phyloP scores from a whole-genome alignment of 75 land plant species.

The Picea glauca region DNA sequence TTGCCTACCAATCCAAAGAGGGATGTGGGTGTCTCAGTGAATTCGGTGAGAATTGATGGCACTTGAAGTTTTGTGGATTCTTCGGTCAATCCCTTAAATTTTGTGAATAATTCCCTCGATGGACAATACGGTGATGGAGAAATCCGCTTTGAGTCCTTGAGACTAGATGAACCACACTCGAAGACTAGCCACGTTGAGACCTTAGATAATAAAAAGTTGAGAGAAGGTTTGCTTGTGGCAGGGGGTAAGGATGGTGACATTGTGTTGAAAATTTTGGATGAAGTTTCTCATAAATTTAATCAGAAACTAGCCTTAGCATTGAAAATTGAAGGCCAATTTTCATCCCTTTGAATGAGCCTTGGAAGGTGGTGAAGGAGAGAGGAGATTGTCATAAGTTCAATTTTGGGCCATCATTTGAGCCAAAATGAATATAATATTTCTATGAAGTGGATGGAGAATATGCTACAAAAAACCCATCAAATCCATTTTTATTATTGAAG shows the following conservation, averaged over 20 bases:
- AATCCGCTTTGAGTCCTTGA: not conserved
- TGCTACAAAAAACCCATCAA: slow-evolving; percentile 28
- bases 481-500: slow-evolving; percentile 69
- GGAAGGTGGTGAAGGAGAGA: slow-evolving; percentile 58
- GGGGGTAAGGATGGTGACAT: not conserved
- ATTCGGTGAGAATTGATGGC: not conserved
- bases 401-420: slow-evolving; percentile 57
- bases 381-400: slow-evolving; percentile 40
- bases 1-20: not conserved
- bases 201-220: not conserved
- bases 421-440: slow-evolving; percentile 62
- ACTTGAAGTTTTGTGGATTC: not conserved
- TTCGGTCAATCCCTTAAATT: not conserved
- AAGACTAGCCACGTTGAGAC: not conserved
- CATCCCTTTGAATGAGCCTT: not conserved
- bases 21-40: not conserved
- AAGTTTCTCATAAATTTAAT: slow-evolving; percentile 30
- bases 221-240: not conserved
- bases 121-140: not conserved
- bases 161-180: not conserved
- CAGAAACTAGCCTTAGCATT: not conserved
- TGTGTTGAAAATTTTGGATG: not conserved
- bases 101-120: not conserved
- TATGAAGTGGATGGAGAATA: slow-evolving; percentile 47
- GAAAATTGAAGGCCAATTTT: not conserved